Evolutionary conservation across 495 filamentous ascomycete species (phyloP).

Genomic region (Aspergillus mulundensis): DNA sequence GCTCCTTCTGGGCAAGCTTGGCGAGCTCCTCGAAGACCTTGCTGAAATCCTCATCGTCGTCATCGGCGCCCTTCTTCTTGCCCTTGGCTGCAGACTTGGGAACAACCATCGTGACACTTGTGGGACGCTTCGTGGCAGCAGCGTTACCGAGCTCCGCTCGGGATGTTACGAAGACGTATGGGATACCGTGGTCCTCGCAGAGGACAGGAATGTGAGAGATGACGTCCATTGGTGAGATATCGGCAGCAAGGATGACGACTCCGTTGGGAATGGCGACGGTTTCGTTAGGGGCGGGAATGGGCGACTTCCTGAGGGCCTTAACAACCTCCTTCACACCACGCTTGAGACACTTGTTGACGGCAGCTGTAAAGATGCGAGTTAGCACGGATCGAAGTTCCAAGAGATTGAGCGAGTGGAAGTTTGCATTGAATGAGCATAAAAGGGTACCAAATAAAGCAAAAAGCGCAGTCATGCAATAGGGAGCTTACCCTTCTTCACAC

Average conservation of each 20-base stretch:
- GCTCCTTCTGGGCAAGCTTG: constrained; percentile 71
- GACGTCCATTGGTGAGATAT: constrained; percentile 96
- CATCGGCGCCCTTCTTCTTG: constrained; percentile 49
- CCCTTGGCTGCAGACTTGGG: constrained; percentile 51
- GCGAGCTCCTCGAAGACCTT: constrained; percentile 68
- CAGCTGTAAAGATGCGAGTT: constrained; percentile 51
- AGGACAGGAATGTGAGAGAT: constrained; percentile 96
- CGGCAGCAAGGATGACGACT: constrained; percentile 87
- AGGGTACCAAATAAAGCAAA: neutral
- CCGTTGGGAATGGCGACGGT: constrained; percentile 53
- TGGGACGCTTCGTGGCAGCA: constrained; percentile 88
- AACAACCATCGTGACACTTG: constrained; percentile 84
- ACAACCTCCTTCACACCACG: constrained; percentile 98
- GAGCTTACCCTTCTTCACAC: constrained; percentile 82
- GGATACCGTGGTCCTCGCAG: constrained; percentile 94
- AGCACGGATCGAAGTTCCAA: constrained; percentile 11
- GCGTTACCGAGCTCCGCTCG: constrained; percentile 89
- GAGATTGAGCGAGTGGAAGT: neutral
- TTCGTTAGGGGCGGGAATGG: constrained; percentile 51
- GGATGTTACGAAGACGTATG: constrained; percentile 85
- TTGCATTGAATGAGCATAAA: neutral
- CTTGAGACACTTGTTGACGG: constrained; percentile 88
- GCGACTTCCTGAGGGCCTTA: constrained; percentile 89
- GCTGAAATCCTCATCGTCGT: constrained; percentile 62
- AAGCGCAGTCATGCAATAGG: neutral